Conservation (phyloP, 208 protist genomes). For the Leishmania amazonensis region DNA sequence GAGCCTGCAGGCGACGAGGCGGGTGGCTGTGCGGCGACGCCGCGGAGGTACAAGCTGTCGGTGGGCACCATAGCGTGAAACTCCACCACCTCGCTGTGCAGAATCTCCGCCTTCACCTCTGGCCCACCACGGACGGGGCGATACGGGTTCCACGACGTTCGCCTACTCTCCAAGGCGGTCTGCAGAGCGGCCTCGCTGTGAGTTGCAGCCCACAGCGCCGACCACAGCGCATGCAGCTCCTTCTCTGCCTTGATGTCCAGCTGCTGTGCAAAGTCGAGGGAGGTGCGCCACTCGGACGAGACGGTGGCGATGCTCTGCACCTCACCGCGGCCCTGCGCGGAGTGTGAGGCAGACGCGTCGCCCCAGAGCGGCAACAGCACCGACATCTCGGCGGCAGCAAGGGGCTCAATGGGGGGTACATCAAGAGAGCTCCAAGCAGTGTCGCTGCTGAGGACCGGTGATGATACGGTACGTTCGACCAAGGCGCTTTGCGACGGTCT, state of each 20-base stretch:
- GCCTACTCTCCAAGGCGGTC: constrained; percentile 41
- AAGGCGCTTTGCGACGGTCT: not conserved
- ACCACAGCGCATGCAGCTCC: constrained; percentile 45
- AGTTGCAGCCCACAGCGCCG: constrained; percentile 43
- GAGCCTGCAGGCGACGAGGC: not conserved
- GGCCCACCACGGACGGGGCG: constrained; percentile 55
- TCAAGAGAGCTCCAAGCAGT: constrained; percentile 10
- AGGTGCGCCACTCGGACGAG: constrained; percentile 17
- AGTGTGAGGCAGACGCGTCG: not conserved
- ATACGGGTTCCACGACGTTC: constrained; percentile 79
- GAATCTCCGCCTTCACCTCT: constrained; percentile 51
- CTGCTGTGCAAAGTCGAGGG: constrained; percentile 47
- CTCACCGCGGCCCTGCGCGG: not conserved
- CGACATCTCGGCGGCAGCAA: not conserved
- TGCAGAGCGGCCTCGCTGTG: constrained; percentile 47
- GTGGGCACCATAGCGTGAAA: constrained; percentile 45
- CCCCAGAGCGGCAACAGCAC: constrained; percentile 6
- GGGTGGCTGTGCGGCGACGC: constrained; percentile 11
- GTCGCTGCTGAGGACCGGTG: constrained; percentile 30
- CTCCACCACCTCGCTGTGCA: constrained; percentile 77
- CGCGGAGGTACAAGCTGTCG: constrained; percentile 51
- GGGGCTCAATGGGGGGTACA: not conserved
- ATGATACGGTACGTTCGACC: constrained; percentile 6
- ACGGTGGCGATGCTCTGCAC: constrained; percentile 1
- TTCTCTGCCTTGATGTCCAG: constrained; percentile 51